Evolutionary conservation across 345 rosid genomes (phyloP).

Genomic region (Populus nigra): DNA sequence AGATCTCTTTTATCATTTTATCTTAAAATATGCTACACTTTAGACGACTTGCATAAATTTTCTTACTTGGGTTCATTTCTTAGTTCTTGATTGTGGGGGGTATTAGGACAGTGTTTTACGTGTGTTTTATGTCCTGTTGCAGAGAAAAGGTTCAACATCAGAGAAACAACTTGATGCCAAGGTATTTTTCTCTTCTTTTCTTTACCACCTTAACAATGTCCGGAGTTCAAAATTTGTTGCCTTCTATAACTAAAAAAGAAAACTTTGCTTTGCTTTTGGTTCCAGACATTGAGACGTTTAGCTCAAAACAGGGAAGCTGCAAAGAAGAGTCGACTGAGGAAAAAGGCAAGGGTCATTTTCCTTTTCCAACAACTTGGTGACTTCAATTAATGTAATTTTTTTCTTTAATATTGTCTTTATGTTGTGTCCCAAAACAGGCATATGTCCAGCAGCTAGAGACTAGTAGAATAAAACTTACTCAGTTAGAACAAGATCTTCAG

Average conservation of each 20-base stretch:
- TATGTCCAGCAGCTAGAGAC: constrained; percentile 97
- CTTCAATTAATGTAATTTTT: background rate
- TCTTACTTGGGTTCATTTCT: background rate
- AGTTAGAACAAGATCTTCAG: constrained; percentile 94
- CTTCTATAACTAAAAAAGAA: background rate
- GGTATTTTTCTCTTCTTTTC: constrained; percentile 38
- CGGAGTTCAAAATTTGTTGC: background rate
- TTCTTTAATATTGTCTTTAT: background rate
- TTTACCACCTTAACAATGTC: background rate
- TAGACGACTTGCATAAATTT: background rate
- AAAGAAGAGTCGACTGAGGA: constrained; percentile 91
- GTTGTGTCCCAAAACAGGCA: constrained; percentile 54
- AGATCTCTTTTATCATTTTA: constrained; percentile 11
- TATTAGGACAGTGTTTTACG: background rate
- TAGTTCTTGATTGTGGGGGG: constrained; percentile 3
- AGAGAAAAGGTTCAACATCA: constrained; percentile 82
- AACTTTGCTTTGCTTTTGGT: background rate
- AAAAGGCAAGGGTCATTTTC: constrained; percentile 52
- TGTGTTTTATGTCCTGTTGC: constrained; percentile 32
- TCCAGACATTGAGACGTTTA: constrained; percentile 90
- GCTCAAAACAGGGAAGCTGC: constrained; percentile 99
- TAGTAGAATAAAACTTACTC: constrained; percentile 81
- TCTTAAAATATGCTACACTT: background rate
- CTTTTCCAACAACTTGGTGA: background rate
- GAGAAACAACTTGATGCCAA: constrained; percentile 89